Percentiles rank a stretch among this genome's conserved stretches.
Conservation (phyloP, 176 grass and related monocot genomes). For the Carex littledalei region DNA sequence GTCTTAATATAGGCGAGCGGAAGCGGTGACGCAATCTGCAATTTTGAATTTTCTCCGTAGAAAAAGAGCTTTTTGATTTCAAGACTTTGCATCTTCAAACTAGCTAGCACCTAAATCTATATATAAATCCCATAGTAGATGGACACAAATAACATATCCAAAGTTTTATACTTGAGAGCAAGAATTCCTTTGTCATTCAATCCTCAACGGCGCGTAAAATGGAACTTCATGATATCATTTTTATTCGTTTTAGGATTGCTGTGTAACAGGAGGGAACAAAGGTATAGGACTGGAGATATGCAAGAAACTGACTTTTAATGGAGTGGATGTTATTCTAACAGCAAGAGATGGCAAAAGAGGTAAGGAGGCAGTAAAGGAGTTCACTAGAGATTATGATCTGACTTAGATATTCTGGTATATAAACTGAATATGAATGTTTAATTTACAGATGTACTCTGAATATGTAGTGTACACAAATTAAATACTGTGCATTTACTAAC, state of each 20-base stretch:
- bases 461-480: neutral
- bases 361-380: slow-evolving; percentile 23
- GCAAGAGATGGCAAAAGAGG: slow-evolving; percentile 57
- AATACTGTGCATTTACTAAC: neutral
- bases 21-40: too few species aligned
- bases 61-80: too few species aligned
- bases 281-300: slow-evolving; percentile 57
- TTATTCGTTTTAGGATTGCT: slow-evolving; percentile 29
- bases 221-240: neutral
- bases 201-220: neutral
- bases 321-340: slow-evolving; percentile 48
- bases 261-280: slow-evolving; percentile 71
- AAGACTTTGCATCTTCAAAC: neutral
- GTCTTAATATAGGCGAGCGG: too few species aligned
- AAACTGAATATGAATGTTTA: neutral
- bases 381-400: slow-evolving; percentile 24
- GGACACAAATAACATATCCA: too few species aligned
- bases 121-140: too few species aligned
- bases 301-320: slow-evolving; percentile 35
- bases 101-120: neutral
- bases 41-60: too few species aligned
- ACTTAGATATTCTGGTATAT: slow-evolving; percentile 60
- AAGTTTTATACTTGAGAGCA: neutral
- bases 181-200: neutral
- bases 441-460: neutral